A percentile compares a stretch with the other conserved stretches of the same genome.
These are phyloP conservation scores for Fusarium buxicola DNA, from an alignment of 2,329 filamentous ascomycete species.

Conservation along the genomic window DNA sequence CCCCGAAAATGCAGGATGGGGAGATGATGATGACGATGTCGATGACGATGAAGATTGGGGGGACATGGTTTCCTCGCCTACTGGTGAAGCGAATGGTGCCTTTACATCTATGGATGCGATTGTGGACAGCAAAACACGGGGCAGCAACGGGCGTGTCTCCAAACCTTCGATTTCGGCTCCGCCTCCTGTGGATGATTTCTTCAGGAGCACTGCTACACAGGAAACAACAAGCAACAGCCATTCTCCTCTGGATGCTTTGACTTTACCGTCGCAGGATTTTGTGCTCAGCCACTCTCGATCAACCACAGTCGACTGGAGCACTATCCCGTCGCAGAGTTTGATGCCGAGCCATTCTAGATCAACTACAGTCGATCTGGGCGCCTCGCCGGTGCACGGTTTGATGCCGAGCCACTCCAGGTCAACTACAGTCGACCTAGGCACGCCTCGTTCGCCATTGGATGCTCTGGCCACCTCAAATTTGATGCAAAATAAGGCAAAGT, in stretches of 20 bases:
- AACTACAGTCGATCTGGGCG: conserved; percentile 30
- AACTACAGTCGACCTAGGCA: conserved; percentile 29
- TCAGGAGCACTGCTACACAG: background rate
- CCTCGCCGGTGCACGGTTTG: conserved; percentile 12
- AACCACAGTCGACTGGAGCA: background rate
- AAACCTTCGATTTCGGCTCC: conserved; percentile 24
- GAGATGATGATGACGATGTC: conserved; percentile 37
- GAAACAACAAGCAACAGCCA: conserved; percentile 8
- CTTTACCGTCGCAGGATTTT: conserved; percentile 8
- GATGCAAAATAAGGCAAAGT: conserved; percentile 17
- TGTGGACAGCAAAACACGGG: background rate
- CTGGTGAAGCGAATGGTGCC: conserved; percentile 28
- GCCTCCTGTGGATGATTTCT: conserved; percentile 18
- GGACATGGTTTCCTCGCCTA: conserved; percentile 64
- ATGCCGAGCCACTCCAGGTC: conserved; percentile 32
- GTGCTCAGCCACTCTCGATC: conserved; percentile 3
- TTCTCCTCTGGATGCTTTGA: conserved; percentile 22
- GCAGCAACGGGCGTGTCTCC: conserved; percentile 4
- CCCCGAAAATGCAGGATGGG: conserved; percentile 31
- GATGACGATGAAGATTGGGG: conserved; percentile 70
- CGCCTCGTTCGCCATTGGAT: conserved; percentile 27
- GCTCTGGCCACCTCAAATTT: conserved; percentile 18
- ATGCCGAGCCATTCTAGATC: conserved; percentile 31
- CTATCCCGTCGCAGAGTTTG: conserved; percentile 9
- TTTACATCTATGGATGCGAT: conserved; percentile 37